phyloP scores from a whole-genome alignment of 768 basidiomycete genomes.

The Butyriboletus loyo region DNA sequence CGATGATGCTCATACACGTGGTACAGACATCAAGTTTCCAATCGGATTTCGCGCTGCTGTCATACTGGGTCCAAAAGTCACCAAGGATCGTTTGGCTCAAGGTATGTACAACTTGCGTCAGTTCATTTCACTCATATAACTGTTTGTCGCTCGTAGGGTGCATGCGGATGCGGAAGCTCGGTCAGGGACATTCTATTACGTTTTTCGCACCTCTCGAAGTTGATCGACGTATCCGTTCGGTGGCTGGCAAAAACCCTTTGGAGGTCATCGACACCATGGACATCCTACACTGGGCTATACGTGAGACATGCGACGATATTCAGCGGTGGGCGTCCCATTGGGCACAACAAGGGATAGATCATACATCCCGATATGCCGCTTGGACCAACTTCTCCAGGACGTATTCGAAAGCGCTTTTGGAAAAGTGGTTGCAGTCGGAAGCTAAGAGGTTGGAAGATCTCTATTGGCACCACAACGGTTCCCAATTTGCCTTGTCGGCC shows the following conservation, averaged over 20 bases:
- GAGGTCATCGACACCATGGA: slow-evolving; percentile 24
- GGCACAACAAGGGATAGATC: slow-evolving; percentile 43
- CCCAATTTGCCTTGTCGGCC: background rate
- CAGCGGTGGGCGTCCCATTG: slow-evolving; percentile 39
- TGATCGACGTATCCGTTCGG: slow-evolving; percentile 35
- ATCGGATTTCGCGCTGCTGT: slow-evolving; percentile 34
- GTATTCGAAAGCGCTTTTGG: background rate
- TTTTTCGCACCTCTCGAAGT: slow-evolving; percentile 50
- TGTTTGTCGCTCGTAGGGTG: slow-evolving; percentile 37
- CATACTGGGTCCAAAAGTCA: slow-evolving; percentile 37
- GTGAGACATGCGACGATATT: slow-evolving; percentile 43
- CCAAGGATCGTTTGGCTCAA: slow-evolving; percentile 36
- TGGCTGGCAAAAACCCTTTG: slow-evolving; percentile 8
- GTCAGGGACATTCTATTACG: slow-evolving; percentile 44
- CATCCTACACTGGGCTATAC: slow-evolving; percentile 45
- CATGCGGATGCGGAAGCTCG: slow-evolving; percentile 54
- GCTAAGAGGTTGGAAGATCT: slow-evolving; percentile 37
- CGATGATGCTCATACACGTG: slow-evolving; percentile 40
- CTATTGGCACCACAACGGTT: slow-evolving; percentile 17
- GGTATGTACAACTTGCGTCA: slow-evolving; percentile 17
- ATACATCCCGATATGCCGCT: slow-evolving; percentile 25
- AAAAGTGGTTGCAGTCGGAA: slow-evolving; percentile 40
- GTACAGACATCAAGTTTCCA: slow-evolving; percentile 36
- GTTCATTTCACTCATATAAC: background rate
- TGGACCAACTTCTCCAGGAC: slow-evolving; percentile 20